A percentile compares a stretch with the other conserved stretches of the same genome.
phyloP scores from a whole-genome alignment of 345 rosid species.

The Trapa bicornis region DNA sequence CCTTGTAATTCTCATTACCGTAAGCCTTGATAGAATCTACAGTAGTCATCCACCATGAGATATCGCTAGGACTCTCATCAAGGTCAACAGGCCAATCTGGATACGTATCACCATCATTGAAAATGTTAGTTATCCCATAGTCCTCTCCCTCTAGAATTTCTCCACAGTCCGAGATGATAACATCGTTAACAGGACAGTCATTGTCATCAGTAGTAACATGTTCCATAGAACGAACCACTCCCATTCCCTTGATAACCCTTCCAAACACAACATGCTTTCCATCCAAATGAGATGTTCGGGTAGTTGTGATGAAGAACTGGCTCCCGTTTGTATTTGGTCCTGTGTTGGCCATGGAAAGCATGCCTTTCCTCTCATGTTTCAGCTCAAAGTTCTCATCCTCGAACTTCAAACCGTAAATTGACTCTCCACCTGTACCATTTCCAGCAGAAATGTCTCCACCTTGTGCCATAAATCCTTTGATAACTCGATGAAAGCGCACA shows the following conservation, averaged over 20 bases:
- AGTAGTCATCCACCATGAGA: constrained; percentile 89
- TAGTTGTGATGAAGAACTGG: constrained; percentile 87
- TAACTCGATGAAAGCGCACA: constrained; percentile 65
- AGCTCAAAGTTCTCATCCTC: constrained; percentile 81
- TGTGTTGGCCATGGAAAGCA: constrained; percentile 84
- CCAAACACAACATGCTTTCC: constrained; percentile 96
- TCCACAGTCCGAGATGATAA: constrained; percentile 63
- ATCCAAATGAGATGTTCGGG: constrained; percentile 73
- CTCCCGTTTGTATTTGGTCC: constrained; percentile 85
- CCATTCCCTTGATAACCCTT: constrained; percentile 81
- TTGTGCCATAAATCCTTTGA: constrained; percentile 85
- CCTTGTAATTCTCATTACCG: constrained; percentile 85
- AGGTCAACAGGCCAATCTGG: constrained; percentile 97
- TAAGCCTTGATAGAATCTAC: constrained; percentile 58
- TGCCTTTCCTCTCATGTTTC: constrained; percentile 92
- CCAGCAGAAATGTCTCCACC: constrained; percentile 94
- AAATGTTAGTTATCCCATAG: constrained; percentile 71
- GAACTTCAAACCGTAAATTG: constrained; percentile 78
- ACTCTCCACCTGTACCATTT: constrained; percentile 95
- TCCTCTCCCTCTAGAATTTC: constrained; percentile 65
- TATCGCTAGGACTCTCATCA: constrained; percentile 40
- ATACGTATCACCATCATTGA: constrained; percentile 77
- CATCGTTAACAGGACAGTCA: constrained; percentile 44
- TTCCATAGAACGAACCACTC: constrained; percentile 81
- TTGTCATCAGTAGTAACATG: constrained; percentile 42